phyloP scores from a whole-genome alignment of 73 alveolate species.

The Tetrahymena malaccensis region DNA sequence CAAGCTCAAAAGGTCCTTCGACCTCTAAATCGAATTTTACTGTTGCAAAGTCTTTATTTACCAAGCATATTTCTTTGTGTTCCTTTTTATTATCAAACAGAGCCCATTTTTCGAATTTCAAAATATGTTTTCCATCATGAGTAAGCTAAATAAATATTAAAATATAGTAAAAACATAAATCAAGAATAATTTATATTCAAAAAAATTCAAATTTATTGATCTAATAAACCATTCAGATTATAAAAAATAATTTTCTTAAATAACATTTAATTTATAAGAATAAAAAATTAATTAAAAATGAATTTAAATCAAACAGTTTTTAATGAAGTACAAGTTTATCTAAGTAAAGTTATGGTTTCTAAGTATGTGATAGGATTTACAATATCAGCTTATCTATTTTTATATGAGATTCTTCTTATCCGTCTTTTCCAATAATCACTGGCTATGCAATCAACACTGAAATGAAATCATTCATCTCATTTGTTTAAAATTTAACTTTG shows the following conservation, averaged over 20 bases:
- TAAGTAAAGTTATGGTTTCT: conserved; percentile 52
- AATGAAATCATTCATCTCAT: conserved; percentile 44
- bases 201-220: no score
- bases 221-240: no score
- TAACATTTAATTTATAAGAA: no score
- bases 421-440: conserved; percentile 29
- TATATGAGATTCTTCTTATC: background rate
- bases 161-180: no score
- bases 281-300: no score
- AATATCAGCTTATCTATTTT: conserved; percentile 47
- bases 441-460: conserved; percentile 60
- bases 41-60: conserved; percentile 59
- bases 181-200: no score
- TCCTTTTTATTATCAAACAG: conserved; percentile 30
- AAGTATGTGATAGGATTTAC: conserved; percentile 48
- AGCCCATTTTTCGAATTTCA: conserved; percentile 57
- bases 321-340: conserved; percentile 47
- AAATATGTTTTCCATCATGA: conserved; percentile 52
- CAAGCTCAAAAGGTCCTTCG: conserved; percentile 66
- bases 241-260: no score
- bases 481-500: conserved; percentile 42
- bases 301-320: background rate
- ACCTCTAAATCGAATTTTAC: conserved; percentile 48
- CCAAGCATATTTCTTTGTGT: conserved; percentile 31
- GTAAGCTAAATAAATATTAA: background rate